Evolutionary conservation across 106 monocot genomes (phyloP), one percentile per base, ranked within the genome.

Genomic region (Dactylorhiza incarnata): DNA sequence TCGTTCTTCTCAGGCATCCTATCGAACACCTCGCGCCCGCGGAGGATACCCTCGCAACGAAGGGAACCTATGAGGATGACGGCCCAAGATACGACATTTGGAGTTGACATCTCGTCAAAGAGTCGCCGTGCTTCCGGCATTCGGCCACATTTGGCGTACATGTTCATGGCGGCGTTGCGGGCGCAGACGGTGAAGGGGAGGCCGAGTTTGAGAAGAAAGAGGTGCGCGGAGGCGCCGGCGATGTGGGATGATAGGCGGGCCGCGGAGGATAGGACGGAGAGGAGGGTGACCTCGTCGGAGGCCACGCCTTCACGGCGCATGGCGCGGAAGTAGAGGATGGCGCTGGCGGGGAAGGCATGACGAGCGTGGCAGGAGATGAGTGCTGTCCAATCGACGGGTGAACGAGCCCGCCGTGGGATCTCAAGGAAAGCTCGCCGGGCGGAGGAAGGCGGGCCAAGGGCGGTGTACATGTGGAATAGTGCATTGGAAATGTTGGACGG

Each of bases 51-150:
- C 47, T 93, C 87, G 76, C 79, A 78, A 15, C 78, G 66, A 2
- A 89, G 73, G 2, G 67, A 47, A 2, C 89, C 92, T 6, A 49
- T 19, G 44, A 93, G 81, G 49, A 89, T 43, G n/a, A 82, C 78
- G 25, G 85, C 82, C 89, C 89, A 93, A 0, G 92, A 85, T 26
- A 87, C 81, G 19, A 84, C 80, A 19, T 80, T 85, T 16, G 78
- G 83, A 8, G 0, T 5, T 1, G 25, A 24, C 82, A 86, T 84
- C 58, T 87, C 92, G n/a, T 70, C 80, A 49, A 93, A 87, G 14
- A 85, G 17, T 16, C 49, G 72, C 20, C 84, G 79, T 7, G 89
- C 89, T 14, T 93, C 89, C 7, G 6, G 48, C 84, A 89, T 76
- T 46, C 11, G 9, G 22, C 89, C 80, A 51, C 83, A 87, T 66